Conservation (phyloP, 352 stramenopile genomes). For the Phytophthora quininea region DNA sequence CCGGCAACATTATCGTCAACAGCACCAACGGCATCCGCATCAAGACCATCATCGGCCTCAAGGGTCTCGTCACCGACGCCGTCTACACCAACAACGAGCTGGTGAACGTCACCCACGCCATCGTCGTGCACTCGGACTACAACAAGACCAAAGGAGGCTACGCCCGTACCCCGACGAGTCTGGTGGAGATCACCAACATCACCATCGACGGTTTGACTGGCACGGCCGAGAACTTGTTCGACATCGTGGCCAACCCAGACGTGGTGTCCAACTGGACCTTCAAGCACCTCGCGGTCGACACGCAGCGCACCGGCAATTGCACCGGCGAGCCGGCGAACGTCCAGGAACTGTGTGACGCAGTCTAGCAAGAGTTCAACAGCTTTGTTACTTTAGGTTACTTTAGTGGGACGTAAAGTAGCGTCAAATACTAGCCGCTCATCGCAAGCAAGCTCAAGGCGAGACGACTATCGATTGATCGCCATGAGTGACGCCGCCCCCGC, state of each 20-base stretch:
- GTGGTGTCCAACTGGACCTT: constrained; percentile 11
- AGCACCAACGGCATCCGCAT: constrained; percentile 32
- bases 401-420: neutral
- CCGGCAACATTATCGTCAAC: constrained; percentile 31
- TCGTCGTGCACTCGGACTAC: constrained; percentile 26
- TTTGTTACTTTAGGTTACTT: too few species aligned
- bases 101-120: constrained; percentile 20
- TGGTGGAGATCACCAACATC: constrained; percentile 31
- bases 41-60: constrained; percentile 33
- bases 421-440: constrained; percentile 17
- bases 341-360: neutral
- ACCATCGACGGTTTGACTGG: constrained; percentile 26
- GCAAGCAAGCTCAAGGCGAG: constrained; percentile 7
- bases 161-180: constrained; percentile 16
- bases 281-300: constrained; percentile 4
- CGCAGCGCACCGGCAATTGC: neutral
- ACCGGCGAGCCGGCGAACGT: neutral
- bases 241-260: constrained; percentile 29
- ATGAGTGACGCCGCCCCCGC: constrained; percentile 56
- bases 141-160: constrained; percentile 34
- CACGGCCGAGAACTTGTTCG: constrained; percentile 23
- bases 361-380: too few species aligned
- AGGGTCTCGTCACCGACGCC: constrained; percentile 20
- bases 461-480: constrained; percentile 9
- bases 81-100: constrained; percentile 30